Evolutionary conservation across 257 asterid species (phyloP).

Genomic region (Jasminum sambac): DNA sequence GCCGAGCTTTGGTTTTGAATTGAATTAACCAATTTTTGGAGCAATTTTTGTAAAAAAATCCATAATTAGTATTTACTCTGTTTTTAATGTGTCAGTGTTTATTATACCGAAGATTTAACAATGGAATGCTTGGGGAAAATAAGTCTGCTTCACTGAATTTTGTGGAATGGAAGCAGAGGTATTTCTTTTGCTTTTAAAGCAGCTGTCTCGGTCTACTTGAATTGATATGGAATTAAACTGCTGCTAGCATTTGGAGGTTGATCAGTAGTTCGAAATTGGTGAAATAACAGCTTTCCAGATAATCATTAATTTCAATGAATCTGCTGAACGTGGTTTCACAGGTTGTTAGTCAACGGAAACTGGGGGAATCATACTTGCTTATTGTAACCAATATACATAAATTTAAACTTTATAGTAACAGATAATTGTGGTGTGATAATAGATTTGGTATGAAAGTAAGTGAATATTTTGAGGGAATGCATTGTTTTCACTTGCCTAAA

Average conservation of each 20-base stretch:
- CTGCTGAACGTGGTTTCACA: slow-evolving; percentile 6
- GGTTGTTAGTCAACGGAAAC: slow-evolving; percentile 3
- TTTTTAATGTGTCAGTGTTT: slow-evolving; percentile 27
- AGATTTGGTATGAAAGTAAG: slow-evolving; percentile 1
- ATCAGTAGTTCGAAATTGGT: background rate
- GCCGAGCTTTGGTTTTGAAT: background rate
- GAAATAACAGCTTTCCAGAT: background rate
- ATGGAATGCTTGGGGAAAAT: slow-evolving; percentile 31
- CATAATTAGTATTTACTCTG: background rate
- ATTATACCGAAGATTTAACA: slow-evolving; percentile 38
- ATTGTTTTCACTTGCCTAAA: background rate
- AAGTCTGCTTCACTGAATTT: slow-evolving; percentile 33
- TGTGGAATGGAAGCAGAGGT: slow-evolving; percentile 53
- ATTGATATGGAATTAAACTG: slow-evolving; percentile 14
- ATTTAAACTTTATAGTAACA: background rate
- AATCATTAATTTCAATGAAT: background rate
- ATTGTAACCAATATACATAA: slow-evolving; percentile 14
- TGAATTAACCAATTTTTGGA: background rate
- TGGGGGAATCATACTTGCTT: background rate
- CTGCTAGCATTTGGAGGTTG: background rate
- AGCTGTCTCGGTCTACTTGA: background rate
- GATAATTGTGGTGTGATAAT: background rate
- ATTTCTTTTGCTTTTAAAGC: background rate
- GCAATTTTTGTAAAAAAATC: background rate
- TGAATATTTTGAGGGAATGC: slow-evolving; percentile 4